A percentile compares a stretch with the other conserved stretches of the same genome.
Conservation (phyloP, 352 stramenopile species). For the Phytophthora colocasiae region DNA sequence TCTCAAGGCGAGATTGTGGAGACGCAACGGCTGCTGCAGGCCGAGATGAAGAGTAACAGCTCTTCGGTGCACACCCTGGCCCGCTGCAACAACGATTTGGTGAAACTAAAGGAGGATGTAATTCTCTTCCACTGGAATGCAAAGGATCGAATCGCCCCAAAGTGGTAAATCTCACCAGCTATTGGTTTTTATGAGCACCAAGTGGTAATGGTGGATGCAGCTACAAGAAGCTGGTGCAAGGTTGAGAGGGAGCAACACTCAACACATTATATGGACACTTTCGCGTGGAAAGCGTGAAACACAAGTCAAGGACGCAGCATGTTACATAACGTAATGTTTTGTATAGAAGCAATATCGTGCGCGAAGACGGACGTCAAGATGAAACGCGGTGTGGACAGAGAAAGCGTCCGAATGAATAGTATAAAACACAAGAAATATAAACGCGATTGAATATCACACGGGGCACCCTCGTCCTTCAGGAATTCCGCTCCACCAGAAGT, state of each 20-base stretch:
- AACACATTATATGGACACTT: slow-evolving; percentile 9
- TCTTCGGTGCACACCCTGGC: slow-evolving; percentile 72
- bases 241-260: slow-evolving; percentile 1
- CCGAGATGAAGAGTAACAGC: slow-evolving; percentile 79
- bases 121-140: slow-evolving; percentile 89
- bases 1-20: slow-evolving; percentile 73
- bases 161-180: slow-evolving; percentile 38
- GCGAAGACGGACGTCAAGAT: slow-evolving; percentile 16
- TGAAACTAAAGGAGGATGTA: slow-evolving; percentile 88
- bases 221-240: slow-evolving; percentile 1
- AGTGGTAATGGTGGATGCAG: slow-evolving; percentile 11
- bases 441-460: slow-evolving; percentile 28
- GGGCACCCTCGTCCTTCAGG: slow-evolving; percentile 5
- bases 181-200: slow-evolving; percentile 23
- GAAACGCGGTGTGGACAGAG: slow-evolving; percentile 6
- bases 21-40: slow-evolving; percentile 69
- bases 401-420: slow-evolving; percentile 42
- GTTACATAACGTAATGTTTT: slow-evolving; percentile 33
- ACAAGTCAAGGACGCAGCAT: slow-evolving; percentile 10
- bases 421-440: slow-evolving; percentile 40
- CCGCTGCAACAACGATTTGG: slow-evolving; percentile 82
- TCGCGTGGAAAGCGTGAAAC: neutral
- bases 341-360: slow-evolving; percentile 36
- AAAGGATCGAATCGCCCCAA: slow-evolving; percentile 62
- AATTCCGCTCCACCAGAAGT: slow-evolving; percentile 37